Evolutionary conservation across 345 rosid genomes (phyloP), one percentile per base, ranked within the genome.

Genomic region (Hypericum perforatum): DNA sequence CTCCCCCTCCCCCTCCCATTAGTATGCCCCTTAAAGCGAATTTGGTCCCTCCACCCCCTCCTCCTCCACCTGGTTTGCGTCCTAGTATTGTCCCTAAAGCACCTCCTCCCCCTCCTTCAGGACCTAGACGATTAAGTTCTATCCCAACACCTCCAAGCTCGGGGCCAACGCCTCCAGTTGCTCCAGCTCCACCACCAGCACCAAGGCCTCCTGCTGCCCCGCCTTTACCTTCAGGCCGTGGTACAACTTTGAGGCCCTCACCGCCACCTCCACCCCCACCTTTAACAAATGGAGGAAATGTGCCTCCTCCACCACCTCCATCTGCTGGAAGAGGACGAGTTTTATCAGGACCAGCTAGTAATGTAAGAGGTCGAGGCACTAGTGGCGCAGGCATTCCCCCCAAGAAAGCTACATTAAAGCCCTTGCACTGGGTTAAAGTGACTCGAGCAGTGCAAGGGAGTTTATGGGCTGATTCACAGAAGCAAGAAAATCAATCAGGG

Each of bases 371-470:
- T 41, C 81, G 96, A 58, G 72, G 64, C 50, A 49, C 71, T 42
- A 65, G 49, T 61, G 84, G 70, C 49, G 56, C 75, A 65, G 48
- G 61, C 69, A 74, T 14, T 65, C 76, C 71, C 39, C 84, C 94
- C 40, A 91, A 78, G 78, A 87, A 61, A 70, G 16, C 82, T 56
- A 70, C 80, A 13, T 62, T 91, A 58, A 91, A 86, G 72, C 96
- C 98, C 56, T 72, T 87, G 50, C 96, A 91, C 73, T 91, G 98
- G 98, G 88, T 81, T 37, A 91, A 91, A 82, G 96, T 91, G 55
- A 85, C 94, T 53, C 82, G 96, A 59, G 76, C 96, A 62, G 55
- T 77, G 76, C 84, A 81, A 73, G 98, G 98, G 53, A 91, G 96
- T 78, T 66, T 91, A 63, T 91, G 98, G 98, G 98, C 92, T 59